These are phyloP conservation scores for Phyllosticta ampelicida DNA, from an alignment of 2,329 filamentous ascomycete genomes.

Conservation along the genomic window DNA sequence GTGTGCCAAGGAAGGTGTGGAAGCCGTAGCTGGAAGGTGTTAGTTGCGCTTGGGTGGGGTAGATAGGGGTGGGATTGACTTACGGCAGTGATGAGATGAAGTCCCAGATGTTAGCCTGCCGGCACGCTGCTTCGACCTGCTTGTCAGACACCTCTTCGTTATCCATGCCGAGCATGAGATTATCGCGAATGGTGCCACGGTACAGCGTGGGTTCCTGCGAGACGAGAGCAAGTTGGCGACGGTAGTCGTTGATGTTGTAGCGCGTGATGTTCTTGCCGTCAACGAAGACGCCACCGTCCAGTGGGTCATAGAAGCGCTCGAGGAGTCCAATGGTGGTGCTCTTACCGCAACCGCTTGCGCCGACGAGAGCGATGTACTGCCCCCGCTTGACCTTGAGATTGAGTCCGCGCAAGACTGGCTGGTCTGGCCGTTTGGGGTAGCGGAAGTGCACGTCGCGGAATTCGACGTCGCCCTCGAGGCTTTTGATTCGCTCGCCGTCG, in stretches of 20 bases:
- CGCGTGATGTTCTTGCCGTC: slow-evolving; percentile 71
- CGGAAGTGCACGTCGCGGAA: slow-evolving; percentile 91
- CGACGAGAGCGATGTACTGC: slow-evolving; percentile 75
- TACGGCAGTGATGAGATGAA: slow-evolving; percentile 22
- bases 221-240: slow-evolving; percentile 73
- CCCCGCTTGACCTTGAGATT: slow-evolving; percentile 63
- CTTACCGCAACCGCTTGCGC: slow-evolving; percentile 86
- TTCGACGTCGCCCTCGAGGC: slow-evolving; percentile 65
- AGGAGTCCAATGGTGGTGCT: slow-evolving; percentile 78
- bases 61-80: background rate
- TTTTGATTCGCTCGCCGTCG: slow-evolving; percentile 50
- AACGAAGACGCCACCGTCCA: slow-evolving; percentile 66
- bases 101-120: slow-evolving; percentile 45
- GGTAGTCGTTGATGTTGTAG: slow-evolving; percentile 60
- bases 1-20: slow-evolving; percentile 22
- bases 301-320: slow-evolving; percentile 83
- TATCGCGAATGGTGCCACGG: slow-evolving; percentile 82
- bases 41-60: slow-evolving; percentile 45
- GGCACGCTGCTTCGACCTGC: slow-evolving; percentile 62
- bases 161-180: slow-evolving; percentile 59
- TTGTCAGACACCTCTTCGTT: slow-evolving; percentile 56
- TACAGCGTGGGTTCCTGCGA: slow-evolving; percentile 93
- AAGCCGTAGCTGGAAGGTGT: slow-evolving; percentile 49
- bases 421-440: slow-evolving; percentile 78
- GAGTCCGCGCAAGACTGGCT: slow-evolving; percentile 78